Evolutionary conservation across 176 grass and related monocot genomes (phyloP).

Genomic region (Secale cereale): DNA sequence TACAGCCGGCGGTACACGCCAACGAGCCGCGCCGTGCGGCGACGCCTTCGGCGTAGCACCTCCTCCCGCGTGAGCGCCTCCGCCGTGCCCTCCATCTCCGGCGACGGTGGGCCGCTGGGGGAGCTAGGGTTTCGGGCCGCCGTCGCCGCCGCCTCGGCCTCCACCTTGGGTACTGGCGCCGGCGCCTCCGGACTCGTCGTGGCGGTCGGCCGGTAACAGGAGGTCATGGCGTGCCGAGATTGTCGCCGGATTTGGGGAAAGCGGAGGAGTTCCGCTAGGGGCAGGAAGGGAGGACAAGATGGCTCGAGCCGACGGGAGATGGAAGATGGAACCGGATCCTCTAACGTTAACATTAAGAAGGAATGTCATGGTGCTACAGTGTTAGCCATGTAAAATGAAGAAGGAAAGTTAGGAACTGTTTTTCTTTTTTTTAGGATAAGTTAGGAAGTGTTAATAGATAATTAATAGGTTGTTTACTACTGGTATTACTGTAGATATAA

Average conservation of each 20-base stretch:
- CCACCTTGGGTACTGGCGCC: neutral
- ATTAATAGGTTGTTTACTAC: too few relatives aligned
- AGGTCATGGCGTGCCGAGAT: conserved; percentile 19
- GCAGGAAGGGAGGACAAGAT: neutral
- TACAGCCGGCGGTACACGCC: conserved; percentile 55
- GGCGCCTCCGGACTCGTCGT: neutral
- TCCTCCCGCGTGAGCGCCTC: conserved; percentile 80
- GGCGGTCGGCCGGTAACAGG: neutral
- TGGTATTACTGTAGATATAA: too few relatives aligned
- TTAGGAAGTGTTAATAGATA: too few relatives aligned
- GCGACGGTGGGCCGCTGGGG: conserved; percentile 21
- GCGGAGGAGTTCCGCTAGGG: neutral
- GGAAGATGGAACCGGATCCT: too few relatives aligned
- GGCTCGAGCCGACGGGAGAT: neutral
- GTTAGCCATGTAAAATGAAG: too few relatives aligned
- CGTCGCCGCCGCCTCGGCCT: neutral
- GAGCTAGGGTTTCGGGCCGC: conserved; percentile 7
- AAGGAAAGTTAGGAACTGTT: too few relatives aligned
- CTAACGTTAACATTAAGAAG: too few relatives aligned
- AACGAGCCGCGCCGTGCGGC: conserved; percentile 38
- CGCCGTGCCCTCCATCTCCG: conserved; percentile 35
- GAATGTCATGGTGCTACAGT: too few relatives aligned
- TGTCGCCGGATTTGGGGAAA: neutral
- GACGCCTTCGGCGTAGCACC: conserved; percentile 61
- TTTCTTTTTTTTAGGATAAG: too few relatives aligned